Evolutionary conservation across 2,329 filamentous ascomycete species (phyloP), one percentile per base, ranked within the genome.

Genomic region (Boeremia exigua): DNA sequence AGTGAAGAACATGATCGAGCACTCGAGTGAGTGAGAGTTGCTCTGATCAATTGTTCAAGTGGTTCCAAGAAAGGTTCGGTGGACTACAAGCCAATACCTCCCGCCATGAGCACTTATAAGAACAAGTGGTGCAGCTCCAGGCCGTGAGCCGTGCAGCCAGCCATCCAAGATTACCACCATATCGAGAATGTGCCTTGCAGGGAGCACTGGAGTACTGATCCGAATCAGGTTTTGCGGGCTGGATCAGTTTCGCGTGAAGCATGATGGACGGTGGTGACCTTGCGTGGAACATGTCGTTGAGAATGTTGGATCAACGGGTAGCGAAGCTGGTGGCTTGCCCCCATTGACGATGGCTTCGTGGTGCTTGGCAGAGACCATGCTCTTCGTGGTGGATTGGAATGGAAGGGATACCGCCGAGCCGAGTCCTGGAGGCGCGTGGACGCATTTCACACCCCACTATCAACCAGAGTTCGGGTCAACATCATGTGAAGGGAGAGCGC

Each of bases 181-280:
- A 58, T 65, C 55, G 62, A 71, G 62, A 66, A 66, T 70, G 71
- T 71, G 66, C 71, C 70, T 73, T 74, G 70, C 72, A 74, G 71
- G 61, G 50, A 61, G 64, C 62, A 64, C 54, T 56, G 61, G 60
- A 58, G 56, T 65, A 68, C 65, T 59, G 65, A 67, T 70, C 58
- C 58, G 63, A 62, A 62, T 49, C 42, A 53, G 54, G 54, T 55
- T 61, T 59, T 60, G 54, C 33, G 36, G 40, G 52, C 52, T 59
- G 60, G 56, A 62, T 54, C 56, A 48, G 68, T 67, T 65, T 71
- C 65, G 66, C 64, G 62, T 67, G 65, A 64, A 59, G 63, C 60
- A 57, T 63, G 63, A 66, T 54, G 56, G 58, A 39, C 37, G n/a
- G 58, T 36, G 44, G 56, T 63, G 47, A 66, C 65, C 65, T 69